A percentile compares a stretch with the other conserved stretches of the same genome.
Conservation (phyloP, 768 basidiomycete species). For the Calocybe indica region DNA sequence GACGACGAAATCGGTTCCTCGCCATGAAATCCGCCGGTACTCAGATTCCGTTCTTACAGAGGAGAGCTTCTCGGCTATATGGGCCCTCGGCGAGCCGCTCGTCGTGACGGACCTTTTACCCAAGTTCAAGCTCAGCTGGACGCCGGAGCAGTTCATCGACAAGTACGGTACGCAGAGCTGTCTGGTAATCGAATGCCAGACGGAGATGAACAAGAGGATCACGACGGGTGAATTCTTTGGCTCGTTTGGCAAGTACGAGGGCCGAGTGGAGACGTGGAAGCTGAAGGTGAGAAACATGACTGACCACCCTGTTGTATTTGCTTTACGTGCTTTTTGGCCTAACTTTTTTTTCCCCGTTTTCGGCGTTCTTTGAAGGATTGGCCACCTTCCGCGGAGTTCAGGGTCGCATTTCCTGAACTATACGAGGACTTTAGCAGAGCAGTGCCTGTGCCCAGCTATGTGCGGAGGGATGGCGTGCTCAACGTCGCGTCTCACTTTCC, state of each 20-base stretch:
- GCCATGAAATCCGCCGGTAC: slow-evolving; percentile 39
- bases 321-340: not conserved
- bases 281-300: slow-evolving; percentile 49
- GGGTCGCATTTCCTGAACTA: slow-evolving; percentile 70
- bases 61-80: slow-evolving; percentile 57
- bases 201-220: slow-evolving; percentile 51
- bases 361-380: slow-evolving; percentile 57
- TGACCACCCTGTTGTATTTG: too few species aligned
- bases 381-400: slow-evolving; percentile 85
- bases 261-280: slow-evolving; percentile 59
- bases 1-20: slow-evolving; percentile 30
- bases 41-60: slow-evolving; percentile 45
- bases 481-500: slow-evolving; percentile 90
- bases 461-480: slow-evolving; percentile 78
- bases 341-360: not conserved
- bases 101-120: slow-evolving; percentile 62
- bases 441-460: slow-evolving; percentile 84
- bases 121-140: slow-evolving; percentile 70
- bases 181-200: slow-evolving; percentile 79
- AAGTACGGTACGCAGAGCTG: slow-evolving; percentile 58
- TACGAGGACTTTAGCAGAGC: slow-evolving; percentile 78
- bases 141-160: slow-evolving; percentile 70
- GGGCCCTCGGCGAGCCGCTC: slow-evolving; percentile 69
- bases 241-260: slow-evolving; percentile 63
- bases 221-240: slow-evolving; percentile 75